Percentiles rank a stretch among this genome's conserved stretches.
These are phyloP conservation scores for Penicillium longicatenatum DNA, from an alignment of 495 filamentous ascomycete species.

Conservation along the genomic window DNA sequence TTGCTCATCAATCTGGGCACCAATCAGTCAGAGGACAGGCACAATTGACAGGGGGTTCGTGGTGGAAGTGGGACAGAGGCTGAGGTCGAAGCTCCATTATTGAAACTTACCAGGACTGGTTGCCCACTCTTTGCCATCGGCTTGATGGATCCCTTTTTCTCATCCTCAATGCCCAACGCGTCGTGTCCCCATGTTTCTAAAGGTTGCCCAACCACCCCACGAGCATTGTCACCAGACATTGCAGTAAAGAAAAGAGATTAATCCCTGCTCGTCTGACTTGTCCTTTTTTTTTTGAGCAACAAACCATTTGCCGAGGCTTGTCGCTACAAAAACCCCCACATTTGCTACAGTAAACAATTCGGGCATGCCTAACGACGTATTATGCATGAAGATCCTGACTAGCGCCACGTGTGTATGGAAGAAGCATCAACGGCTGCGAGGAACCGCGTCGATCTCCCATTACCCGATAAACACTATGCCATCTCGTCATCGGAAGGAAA, in stretches of 20 bases:
- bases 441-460: constrained; percentile 49
- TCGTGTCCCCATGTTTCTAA: constrained; percentile 9
- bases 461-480: constrained; percentile 33
- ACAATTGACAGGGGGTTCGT: constrained; percentile 12
- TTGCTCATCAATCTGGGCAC: constrained; percentile 4
- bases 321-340: not conserved
- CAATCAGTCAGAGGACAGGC: constrained; percentile 4
- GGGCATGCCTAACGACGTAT: constrained; percentile 15
- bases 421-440: constrained; percentile 49
- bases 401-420: constrained; percentile 46
- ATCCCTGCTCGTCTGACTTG: constrained; percentile 17
- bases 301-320: not conserved
- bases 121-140: constrained; percentile 5
- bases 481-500: constrained; percentile 8
- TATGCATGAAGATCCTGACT: constrained; percentile 49
- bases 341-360: not conserved
- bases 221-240: constrained; percentile 21
- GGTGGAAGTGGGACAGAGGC: constrained; percentile 19
- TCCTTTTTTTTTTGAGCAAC: not conserved
- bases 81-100: constrained; percentile 10
- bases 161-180: constrained; percentile 19
- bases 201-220: constrained; percentile 14
- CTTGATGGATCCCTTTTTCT: constrained; percentile 8
- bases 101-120: not conserved
- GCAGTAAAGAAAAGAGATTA: constrained; percentile 2